Evolutionary conservation across 2,329 filamentous ascomycete species (phyloP).

Genomic region (Alternaria dauci): DNA sequence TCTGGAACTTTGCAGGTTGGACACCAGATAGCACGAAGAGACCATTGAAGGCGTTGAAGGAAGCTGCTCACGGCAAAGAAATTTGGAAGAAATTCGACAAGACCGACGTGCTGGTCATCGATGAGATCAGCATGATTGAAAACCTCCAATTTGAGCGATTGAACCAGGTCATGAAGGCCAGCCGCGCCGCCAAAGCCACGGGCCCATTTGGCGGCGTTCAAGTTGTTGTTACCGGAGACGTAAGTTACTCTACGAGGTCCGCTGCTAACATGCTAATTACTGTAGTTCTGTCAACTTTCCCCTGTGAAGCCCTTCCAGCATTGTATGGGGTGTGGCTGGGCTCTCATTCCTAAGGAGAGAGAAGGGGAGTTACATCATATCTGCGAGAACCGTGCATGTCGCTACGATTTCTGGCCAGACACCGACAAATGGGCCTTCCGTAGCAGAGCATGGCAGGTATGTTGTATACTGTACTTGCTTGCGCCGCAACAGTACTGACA

Average conservation of each 20-base stretch:
- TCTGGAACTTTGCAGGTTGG: constrained; percentile 67
- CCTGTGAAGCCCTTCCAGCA: constrained; percentile 65
- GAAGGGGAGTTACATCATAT: constrained; percentile 14
- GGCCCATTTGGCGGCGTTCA: constrained; percentile 60
- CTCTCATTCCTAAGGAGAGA: constrained; percentile 27
- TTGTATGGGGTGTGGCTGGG: constrained; percentile 60
- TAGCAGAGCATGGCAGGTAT: constrained; percentile 61
- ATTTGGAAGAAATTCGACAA: constrained; percentile 50
- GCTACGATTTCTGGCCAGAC: constrained; percentile 52
- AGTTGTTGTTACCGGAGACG: constrained; percentile 65
- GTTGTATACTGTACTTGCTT: neutral
- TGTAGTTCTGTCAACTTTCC: constrained; percentile 54
- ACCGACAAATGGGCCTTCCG: constrained; percentile 69
- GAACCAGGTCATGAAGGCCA: constrained; percentile 57
- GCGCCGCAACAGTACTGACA: constrained; percentile 7
- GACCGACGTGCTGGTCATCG: constrained; percentile 68
- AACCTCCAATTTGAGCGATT: constrained; percentile 61
- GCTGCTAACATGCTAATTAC: too few relatives aligned
- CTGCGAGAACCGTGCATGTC: constrained; percentile 30
- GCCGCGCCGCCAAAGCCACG: constrained; percentile 10
- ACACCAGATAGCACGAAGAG: constrained; percentile 57
- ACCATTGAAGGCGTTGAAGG: constrained; percentile 48
- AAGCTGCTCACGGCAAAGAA: constrained; percentile 44
- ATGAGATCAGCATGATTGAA: constrained; percentile 73
- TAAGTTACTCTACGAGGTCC: too few relatives aligned